Evolutionary conservation across 768 basidiomycete species (phyloP).

Genomic region (Suillus fuscotomentosus): DNA sequence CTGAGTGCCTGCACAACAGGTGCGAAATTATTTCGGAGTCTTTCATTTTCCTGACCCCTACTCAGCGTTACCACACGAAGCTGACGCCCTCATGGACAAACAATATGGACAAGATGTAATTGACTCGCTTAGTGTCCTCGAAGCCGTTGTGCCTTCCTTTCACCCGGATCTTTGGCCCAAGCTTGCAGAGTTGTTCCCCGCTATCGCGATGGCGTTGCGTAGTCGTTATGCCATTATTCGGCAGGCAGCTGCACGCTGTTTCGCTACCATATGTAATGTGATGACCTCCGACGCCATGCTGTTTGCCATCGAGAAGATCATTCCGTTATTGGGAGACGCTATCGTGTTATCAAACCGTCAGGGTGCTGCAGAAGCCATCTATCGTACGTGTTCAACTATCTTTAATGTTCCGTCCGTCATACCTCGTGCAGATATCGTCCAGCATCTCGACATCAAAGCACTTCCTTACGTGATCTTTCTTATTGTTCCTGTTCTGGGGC

Average conservation of each 20-base stretch:
- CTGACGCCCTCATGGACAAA: constrained; percentile 66
- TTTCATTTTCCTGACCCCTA: constrained; percentile 1
- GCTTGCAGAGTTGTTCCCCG: constrained; percentile 72
- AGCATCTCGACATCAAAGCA: constrained; percentile 88
- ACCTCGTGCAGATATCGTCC: constrained; percentile 72
- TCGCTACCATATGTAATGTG: constrained; percentile 84
- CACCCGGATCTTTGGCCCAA: constrained; percentile 68
- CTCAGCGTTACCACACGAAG: constrained; percentile 53
- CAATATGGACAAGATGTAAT: constrained; percentile 86
- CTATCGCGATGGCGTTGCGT: constrained; percentile 72
- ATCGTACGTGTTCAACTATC: constrained; percentile 59
- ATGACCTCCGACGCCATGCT: constrained; percentile 87
- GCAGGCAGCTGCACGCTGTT: constrained; percentile 81
- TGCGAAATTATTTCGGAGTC: constrained; percentile 31
- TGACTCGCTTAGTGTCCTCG: constrained; percentile 88
- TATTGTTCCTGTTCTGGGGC: constrained; percentile 91
- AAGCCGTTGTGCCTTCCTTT: constrained; percentile 76
- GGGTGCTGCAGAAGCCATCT: constrained; percentile 87
- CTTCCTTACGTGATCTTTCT: constrained; percentile 96
- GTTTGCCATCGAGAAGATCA: constrained; percentile 79
- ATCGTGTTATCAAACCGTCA: constrained; percentile 73
- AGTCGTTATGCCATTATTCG: constrained; percentile 89
- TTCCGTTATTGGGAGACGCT: constrained; percentile 83
- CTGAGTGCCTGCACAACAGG: constrained; percentile 65
- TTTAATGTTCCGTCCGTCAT: constrained; percentile 12